A percentile compares a stretch with the other conserved stretches of the same genome.
Conservation (phyloP, 2,329 filamentous ascomycete genomes). For the Fusarium subtropicale region DNA sequence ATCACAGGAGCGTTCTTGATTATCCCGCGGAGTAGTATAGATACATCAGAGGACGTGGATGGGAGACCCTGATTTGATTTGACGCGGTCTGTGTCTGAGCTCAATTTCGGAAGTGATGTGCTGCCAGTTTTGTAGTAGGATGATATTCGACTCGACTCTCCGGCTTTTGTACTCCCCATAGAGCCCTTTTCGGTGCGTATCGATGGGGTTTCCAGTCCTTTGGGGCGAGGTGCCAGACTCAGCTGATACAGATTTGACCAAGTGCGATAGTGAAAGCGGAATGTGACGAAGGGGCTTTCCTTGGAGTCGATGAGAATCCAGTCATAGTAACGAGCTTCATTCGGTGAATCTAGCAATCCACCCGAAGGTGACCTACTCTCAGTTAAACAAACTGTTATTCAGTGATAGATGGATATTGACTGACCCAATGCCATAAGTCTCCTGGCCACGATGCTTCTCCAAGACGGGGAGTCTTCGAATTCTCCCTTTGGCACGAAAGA, state of each 20-base stretch:
- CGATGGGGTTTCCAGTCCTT: not conserved
- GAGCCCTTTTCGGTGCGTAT: not conserved
- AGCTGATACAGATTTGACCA: conserved; percentile 61
- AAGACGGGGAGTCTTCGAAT: conserved; percentile 57
- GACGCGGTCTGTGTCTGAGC: not conserved
- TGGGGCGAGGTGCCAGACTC: conserved; percentile 57
- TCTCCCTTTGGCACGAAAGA: conserved; percentile 64
- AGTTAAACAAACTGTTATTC: conserved; percentile 13
- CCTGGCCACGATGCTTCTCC: conserved; percentile 59
- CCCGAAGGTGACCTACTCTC: conserved; percentile 61
- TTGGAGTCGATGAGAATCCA: conserved; percentile 64
- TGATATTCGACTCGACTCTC: not conserved
- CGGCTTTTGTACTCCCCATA: not conserved
- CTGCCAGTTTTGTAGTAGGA: not conserved
- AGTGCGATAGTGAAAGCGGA: conserved; percentile 68
- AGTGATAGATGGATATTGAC: conserved; percentile 38
- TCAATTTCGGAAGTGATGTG: not conserved
- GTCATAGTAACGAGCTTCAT: conserved; percentile 64
- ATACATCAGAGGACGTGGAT: not conserved
- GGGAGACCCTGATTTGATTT: not conserved
- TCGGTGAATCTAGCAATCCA: conserved; percentile 64
- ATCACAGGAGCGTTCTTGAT: not conserved
- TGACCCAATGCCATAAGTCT: conserved; percentile 66
- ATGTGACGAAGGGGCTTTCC: conserved; percentile 64
- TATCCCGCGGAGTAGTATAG: not conserved